A percentile compares a stretch with the other conserved stretches of the same genome.
Conservation (phyloP, 768 basidiomycete species). For the Agaricus blazei region DNA sequence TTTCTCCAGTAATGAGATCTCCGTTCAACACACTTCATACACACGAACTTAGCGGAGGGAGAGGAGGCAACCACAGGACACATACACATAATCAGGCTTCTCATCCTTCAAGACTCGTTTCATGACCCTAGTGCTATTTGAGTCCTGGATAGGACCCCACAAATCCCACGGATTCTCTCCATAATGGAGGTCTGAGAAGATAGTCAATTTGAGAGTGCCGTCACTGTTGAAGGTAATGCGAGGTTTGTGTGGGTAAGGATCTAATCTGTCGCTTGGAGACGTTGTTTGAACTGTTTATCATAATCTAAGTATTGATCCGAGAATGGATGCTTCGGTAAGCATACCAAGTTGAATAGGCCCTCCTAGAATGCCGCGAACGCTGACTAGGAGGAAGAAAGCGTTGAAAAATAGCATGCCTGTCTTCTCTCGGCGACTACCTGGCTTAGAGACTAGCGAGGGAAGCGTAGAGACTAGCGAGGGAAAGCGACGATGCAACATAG, state of each 20-base stretch:
- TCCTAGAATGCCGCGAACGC: no score
- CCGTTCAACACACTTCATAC: constrained; percentile 58
- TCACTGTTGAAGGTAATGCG: constrained; percentile 51
- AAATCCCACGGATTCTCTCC: constrained; percentile 71
- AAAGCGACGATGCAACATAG: no score
- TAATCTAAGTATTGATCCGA: neutral
- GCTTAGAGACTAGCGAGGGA: no score
- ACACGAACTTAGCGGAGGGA: neutral
- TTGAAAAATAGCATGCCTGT: no score
- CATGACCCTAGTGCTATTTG: constrained; percentile 58
- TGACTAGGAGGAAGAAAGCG: no score
- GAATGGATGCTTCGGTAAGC: no score
- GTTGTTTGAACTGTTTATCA: neutral
- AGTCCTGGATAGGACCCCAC: constrained; percentile 66
- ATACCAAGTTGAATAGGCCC: no score
- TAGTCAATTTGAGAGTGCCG: constrained; percentile 65
- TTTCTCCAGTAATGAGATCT: constrained; percentile 70
- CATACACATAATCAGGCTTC: constrained; percentile 67
- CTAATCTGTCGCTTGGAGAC: constrained; percentile 8
- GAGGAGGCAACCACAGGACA: neutral
- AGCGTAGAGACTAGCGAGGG: no score
- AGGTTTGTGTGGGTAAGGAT: constrained; percentile 35
- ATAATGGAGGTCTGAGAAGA: constrained; percentile 73
- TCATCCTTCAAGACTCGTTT: constrained; percentile 49
- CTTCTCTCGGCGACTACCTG: no score